Evolutionary conservation across 345 rosid genomes (phyloP).

Genomic region (Acer campestre): DNA sequence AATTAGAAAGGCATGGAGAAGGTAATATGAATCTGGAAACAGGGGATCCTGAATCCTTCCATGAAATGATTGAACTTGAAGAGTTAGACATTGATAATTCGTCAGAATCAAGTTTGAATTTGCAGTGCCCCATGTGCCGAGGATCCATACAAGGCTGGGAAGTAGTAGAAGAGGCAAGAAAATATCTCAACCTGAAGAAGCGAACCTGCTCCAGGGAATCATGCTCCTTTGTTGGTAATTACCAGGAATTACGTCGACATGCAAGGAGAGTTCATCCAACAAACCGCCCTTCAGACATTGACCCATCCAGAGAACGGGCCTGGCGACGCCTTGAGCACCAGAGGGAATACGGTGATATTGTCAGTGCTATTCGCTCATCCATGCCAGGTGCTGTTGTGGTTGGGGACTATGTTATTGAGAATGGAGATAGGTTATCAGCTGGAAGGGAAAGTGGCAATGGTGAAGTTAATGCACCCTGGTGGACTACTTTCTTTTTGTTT

Average conservation of each 20-base stretch:
- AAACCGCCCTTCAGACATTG: constrained; percentile 76
- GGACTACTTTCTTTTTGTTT: constrained; percentile 73
- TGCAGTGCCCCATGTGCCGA: constrained; percentile 86
- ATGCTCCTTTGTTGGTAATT: constrained; percentile 72
- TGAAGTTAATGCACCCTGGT: constrained; percentile 58
- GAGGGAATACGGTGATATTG: constrained; percentile 79
- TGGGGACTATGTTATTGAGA: constrained; percentile 92
- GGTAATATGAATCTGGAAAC: constrained; percentile 29
- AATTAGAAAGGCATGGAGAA: constrained; percentile 39
- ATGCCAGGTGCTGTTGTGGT: constrained; percentile 93
- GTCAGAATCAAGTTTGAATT: constrained; percentile 34
- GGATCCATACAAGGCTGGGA: constrained; percentile 69
- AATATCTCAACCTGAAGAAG: constrained; percentile 71
- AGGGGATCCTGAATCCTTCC: constrained; percentile 37
- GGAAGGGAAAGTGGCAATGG: constrained; percentile 56
- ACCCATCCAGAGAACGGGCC: constrained; percentile 85
- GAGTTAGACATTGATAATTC: constrained; percentile 38
- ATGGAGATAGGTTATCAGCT: constrained; percentile 65
- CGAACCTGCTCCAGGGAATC: constrained; percentile 84
- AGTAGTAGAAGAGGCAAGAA: constrained; percentile 77
- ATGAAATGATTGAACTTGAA: constrained; percentile 45
- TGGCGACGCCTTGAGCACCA: constrained; percentile 85
- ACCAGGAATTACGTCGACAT: constrained; percentile 83
- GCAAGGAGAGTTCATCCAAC: constrained; percentile 85
- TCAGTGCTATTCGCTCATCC: constrained; percentile 82